Evolutionary conservation across 768 basidiomycete species (phyloP), one percentile per base, ranked within the genome.

Genomic region (Tricholoma saponaceum): DNA sequence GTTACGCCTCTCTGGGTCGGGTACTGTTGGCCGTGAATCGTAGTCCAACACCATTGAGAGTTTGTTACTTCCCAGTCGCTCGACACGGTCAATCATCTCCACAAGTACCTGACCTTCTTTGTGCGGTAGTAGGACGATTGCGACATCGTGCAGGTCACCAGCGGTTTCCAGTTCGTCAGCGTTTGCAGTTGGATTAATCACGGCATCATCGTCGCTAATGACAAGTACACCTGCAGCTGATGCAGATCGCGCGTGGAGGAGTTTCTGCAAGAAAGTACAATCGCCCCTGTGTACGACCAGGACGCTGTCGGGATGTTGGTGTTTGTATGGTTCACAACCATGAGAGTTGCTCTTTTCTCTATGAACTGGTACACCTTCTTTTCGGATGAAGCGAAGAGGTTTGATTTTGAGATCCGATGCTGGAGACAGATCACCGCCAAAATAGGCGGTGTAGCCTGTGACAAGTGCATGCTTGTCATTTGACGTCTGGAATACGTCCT

Each of bases 201-300:
- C 65, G 6, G 60, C 46, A 20, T 90, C 84, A 26, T 85, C 79
- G 57, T 85, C 76, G 66, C 83, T 87, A 66, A 90, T 72, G 43
- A 96, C 85, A 13, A 98, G 71, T 8, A 95, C 83, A 1, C 92
- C 95, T 0, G 80, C 80, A 4, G 93, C 92, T 1, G 84, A 87
- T 1, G 86, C 89, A 8, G 77, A 72, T 16, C 80, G 79, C 4
- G 94, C 95, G 46, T 78, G 60, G 12, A 84, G 51, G 14, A 95
- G 77, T 73, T 99, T 99, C 62, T 91, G 82, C 13, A 92, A 71
- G 72, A 98, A 98, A 8, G 93, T 88, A 70, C 96, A 98, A 4
- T 78, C 82, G 5, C 96, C 96, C 26, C 96, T 82, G 44, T 77
- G 77, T 14, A 89, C 76, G 14, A 97, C 67, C 22, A 94, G 67